phyloP scores from a whole-genome alignment of 1,284 basidiomycete genomes.

The Pulveroboletus sp. region DNA sequence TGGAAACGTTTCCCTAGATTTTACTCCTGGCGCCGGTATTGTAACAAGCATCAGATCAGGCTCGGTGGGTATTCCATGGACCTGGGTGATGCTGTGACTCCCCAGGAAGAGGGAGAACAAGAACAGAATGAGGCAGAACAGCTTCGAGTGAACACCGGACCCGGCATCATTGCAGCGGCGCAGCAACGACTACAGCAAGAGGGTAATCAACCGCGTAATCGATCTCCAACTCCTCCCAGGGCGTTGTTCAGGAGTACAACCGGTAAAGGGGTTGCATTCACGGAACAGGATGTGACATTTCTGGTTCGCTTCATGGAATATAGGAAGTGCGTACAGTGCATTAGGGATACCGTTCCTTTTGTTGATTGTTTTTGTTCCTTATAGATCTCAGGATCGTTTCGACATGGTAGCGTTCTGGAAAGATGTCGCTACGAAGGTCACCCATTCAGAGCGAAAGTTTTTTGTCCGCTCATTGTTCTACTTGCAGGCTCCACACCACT shows the following conservation, averaged over 20 bases:
- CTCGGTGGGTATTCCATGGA: constrained; percentile 80
- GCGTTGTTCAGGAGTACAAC: constrained; percentile 79
- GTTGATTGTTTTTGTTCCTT: constrained; percentile 5
- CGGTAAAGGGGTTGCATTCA: constrained; percentile 83
- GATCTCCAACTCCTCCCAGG: constrained; percentile 76
- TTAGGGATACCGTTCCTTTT: constrained; percentile 1
- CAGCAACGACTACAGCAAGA: constrained; percentile 46
- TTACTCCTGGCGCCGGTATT: constrained; percentile 84
- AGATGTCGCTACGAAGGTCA: constrained; percentile 72
- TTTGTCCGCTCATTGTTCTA: neutral
- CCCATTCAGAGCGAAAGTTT: neutral
- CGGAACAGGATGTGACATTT: constrained; percentile 74
- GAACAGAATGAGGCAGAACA: constrained; percentile 42
- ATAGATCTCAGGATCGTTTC: constrained; percentile 60
- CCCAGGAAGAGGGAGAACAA: constrained; percentile 44
- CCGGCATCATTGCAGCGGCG: constrained; percentile 48
- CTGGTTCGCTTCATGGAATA: constrained; percentile 73
- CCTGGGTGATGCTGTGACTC: constrained; percentile 47
- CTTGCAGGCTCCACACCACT: constrained; percentile 76
- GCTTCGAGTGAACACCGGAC: constrained; percentile 40
- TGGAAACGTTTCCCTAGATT: constrained; percentile 50
- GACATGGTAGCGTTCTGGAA: constrained; percentile 87
- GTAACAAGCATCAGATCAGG: constrained; percentile 84
- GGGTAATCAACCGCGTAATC: constrained; percentile 44
- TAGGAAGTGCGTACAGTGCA: constrained; percentile 51